Percentiles rank a stretch among this genome's conserved stretches.
Evolutionary conservation across 1,284 basidiomycete genomes (phyloP).

Genomic region (Paramarasmius palmivorus): DNA sequence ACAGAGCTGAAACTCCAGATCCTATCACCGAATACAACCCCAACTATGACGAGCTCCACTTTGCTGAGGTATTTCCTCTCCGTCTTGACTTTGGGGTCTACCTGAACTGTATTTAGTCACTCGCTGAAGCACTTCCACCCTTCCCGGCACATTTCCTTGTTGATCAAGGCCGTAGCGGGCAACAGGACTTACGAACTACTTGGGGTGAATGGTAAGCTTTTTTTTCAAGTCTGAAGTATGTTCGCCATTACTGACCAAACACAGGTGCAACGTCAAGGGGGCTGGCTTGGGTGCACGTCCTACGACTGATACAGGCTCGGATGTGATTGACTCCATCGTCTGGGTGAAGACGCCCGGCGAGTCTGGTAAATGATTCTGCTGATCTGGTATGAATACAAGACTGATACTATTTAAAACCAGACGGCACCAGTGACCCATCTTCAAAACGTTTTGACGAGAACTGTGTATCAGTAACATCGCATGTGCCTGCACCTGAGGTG

Average conservation of each 20-base stretch:
- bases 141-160: conserved; percentile 67
- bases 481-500: conserved; percentile 24
- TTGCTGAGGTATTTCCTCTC: conserved; percentile 44
- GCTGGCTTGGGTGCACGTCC: conserved; percentile 64
- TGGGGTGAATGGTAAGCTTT: conserved; percentile 47
- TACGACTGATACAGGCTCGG: conserved; percentile 55
- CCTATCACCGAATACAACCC: conserved; percentile 58
- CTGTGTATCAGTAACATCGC: too few relatives aligned
- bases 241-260: too few relatives aligned
- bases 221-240: too few relatives aligned
- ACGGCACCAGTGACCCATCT: conserved; percentile 61
- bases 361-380: conserved; percentile 24
- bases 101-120: conserved; percentile 32
- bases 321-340: conserved; percentile 61
- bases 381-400: too few relatives aligned
- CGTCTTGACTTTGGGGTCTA: too few relatives aligned
- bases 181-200: conserved; percentile 55
- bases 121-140: conserved; percentile 45
- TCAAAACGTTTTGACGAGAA: conserved; percentile 56
- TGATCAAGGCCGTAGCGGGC: conserved; percentile 63
- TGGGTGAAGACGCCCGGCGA: conserved; percentile 74
- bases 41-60: conserved; percentile 64
- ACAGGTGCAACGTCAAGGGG: conserved; percentile 58
- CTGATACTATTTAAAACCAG: conserved; percentile 17
- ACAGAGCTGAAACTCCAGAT: conserved; percentile 46